These are phyloP conservation scores for Brettanomyces nanus DNA, from an alignment of 805 yeast species.

Conservation along the genomic window DNA sequence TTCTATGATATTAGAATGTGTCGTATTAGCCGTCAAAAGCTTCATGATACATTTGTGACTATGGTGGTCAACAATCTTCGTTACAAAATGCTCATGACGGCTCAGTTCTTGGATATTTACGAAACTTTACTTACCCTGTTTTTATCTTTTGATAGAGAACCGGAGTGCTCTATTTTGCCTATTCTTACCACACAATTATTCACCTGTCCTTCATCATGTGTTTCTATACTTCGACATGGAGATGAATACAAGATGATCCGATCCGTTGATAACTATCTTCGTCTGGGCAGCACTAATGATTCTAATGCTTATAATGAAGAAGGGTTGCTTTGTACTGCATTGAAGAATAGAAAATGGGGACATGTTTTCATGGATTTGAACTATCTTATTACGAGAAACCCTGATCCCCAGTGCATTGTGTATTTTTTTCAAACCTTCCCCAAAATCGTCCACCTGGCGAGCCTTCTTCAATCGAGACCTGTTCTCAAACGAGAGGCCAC, in stretches of 20 bases:
- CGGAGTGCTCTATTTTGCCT: constrained; percentile 69
- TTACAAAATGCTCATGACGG: constrained; percentile 53
- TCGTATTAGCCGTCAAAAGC: constrained; percentile 47
- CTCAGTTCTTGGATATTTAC: constrained; percentile 77
- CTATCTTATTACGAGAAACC: constrained; percentile 64
- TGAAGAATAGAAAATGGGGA: constrained; percentile 68
- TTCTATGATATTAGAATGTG: constrained; percentile 68
- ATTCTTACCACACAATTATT: constrained; percentile 78
- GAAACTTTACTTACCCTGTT: constrained; percentile 67
- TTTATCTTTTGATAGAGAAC: constrained; percentile 73
- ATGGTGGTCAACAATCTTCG: constrained; percentile 52
- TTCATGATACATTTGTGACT: constrained; percentile 60
- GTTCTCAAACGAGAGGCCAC: constrained; percentile 64
- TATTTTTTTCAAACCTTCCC: constrained; percentile 32
- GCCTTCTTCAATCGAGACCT: constrained; percentile 72
- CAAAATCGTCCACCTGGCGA: constrained; percentile 51
- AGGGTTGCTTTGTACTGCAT: constrained; percentile 27
- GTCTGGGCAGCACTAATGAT: constrained; percentile 32
- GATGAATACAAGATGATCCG: constrained; percentile 57
- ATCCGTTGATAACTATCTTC: constrained; percentile 46
- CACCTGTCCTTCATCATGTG: constrained; percentile 80
- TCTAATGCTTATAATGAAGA: constrained; percentile 32
- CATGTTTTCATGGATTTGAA: constrained; percentile 76
- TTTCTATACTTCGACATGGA: constrained; percentile 52
- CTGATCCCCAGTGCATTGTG: constrained; percentile 29